These are phyloP conservation scores for Bonia amplexicaulis DNA, from an alignment of 176 grass and related monocot genomes.

Conservation along the genomic window DNA sequence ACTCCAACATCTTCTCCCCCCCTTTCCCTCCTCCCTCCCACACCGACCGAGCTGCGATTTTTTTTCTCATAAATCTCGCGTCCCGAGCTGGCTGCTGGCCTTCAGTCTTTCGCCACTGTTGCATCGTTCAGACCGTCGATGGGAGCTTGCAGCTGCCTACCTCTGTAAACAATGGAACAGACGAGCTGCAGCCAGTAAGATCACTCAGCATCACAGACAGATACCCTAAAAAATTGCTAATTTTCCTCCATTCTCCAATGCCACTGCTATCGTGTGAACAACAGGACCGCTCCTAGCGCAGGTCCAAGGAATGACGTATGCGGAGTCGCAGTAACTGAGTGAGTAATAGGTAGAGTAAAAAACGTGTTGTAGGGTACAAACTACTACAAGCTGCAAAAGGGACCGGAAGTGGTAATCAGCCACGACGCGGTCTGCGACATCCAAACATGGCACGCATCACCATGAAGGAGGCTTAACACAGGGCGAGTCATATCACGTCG, in stretches of 20 bases:
- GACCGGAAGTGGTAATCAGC: background rate
- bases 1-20: constrained; percentile 8
- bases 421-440: background rate
- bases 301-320: background rate
- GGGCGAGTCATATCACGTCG: constrained; percentile 28
- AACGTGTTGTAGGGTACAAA: background rate
- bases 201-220: background rate
- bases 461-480: background rate
- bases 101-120: background rate
- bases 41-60: background rate
- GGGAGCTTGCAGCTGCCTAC: constrained; percentile 66
- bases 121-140: constrained; percentile 39
- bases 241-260: background rate
- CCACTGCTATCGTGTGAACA: background rate
- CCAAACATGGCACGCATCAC: constrained; percentile 23
- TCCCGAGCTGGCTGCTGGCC: background rate
- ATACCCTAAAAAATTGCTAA: background rate
- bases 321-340: background rate
- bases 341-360: background rate
- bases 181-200: background rate
- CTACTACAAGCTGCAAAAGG: background rate
- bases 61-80: background rate
- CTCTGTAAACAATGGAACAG: constrained; percentile 34
- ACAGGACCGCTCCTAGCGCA: background rate
- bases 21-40: background rate